Base-by-base conservation (phyloP, 768 basidiomycete genomes). In the Leccinellum luteum region DNA sequence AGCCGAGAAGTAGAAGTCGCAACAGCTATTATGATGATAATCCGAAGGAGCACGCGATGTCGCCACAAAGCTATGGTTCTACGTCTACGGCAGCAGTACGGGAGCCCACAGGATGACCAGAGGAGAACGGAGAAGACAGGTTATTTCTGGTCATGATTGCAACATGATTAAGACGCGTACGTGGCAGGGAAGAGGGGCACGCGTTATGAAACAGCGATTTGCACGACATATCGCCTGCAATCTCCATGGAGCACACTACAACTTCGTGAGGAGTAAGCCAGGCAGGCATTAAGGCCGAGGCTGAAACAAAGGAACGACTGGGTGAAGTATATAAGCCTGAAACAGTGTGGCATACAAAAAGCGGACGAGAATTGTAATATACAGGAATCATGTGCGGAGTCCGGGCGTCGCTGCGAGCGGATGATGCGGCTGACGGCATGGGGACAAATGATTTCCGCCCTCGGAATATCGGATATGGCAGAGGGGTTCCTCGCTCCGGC, bases 401-500 rank as follows among this genome's bases (percentile, higher is more conserved):
- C 32, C 47, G 52, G 51, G 55, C 43, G 34, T 31, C 44, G 30
- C 28, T 52, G 25, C 19, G 35, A 48, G 51, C 41, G 43, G 51
- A 19, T 34, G 49, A 56, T 57, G 34, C 38, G 41, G 59, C 27
- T 52, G 34, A 51, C 54, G 60, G 60, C 57, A 57, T 52, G 48
- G 52, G n/a, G 14, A 48, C 23, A 23, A 48, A 38, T n/a, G 38
- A 47, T 45, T 34, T 49, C 32, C 44, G 50, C 51, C 13, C 34
- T 58, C 55, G 50, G 58, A 58, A 52, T 12, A 31, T 54, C 43
- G 31, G 44, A 64, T 56, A 54, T 48, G 53, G 56, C 17, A 54
- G 28, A 41, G 48, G 54, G 32, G 50, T 57, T 54, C 57, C 58
- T 49, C 47, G 15, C 58, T 58, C 56, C 56, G 57, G 44, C 60